Evolutionary conservation across 106 monocot species (phyloP).

Genomic region (Posidonia australis): DNA sequence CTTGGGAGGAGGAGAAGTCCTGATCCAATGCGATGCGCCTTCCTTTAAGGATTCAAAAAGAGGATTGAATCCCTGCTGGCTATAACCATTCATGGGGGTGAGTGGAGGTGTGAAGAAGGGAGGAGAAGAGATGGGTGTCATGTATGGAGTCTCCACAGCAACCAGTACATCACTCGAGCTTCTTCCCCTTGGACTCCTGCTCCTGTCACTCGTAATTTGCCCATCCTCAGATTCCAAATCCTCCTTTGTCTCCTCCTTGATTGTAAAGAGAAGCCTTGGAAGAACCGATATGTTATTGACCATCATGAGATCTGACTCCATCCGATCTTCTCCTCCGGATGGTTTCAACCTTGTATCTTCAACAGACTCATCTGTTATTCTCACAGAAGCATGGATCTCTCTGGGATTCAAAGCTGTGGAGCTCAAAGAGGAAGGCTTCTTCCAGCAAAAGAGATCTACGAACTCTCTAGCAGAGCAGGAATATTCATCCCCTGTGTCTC

Average conservation of each 20-base stretch:
- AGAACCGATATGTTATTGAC: conserved; percentile 7
- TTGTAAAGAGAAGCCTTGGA: conserved; percentile 18
- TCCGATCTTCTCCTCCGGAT: conserved; percentile 10
- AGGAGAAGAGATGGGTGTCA: conserved; percentile 19
- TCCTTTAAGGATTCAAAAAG: conserved; percentile 8
- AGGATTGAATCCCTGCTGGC: conserved; percentile 14
- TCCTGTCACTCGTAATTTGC: conserved; percentile 1
- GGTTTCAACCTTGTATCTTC: conserved; percentile 16
- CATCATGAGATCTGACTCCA: conserved; percentile 9
- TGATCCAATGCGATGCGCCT: background rate
- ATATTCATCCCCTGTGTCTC: conserved; percentile 9
- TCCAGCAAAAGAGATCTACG: conserved; percentile 50
- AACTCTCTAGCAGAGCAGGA: conserved; percentile 29
- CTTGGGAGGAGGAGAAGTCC: conserved; percentile 23
- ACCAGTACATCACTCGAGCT: conserved; percentile 8
- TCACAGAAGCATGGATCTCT: conserved; percentile 12
- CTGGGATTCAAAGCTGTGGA: conserved; percentile 37
- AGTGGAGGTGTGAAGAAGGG: conserved; percentile 20
- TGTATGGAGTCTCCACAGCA: conserved; percentile 9
- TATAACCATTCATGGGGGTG: conserved; percentile 8
- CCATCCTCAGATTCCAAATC: conserved; percentile 20
- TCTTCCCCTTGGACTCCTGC: conserved; percentile 3
- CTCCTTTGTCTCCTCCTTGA: conserved; percentile 27
- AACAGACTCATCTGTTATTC: background rate
- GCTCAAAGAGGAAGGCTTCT: conserved; percentile 34